phyloP scores from a whole-genome alignment of 1,284 basidiomycete genomes.

The Moesziomyces sp. region DNA sequence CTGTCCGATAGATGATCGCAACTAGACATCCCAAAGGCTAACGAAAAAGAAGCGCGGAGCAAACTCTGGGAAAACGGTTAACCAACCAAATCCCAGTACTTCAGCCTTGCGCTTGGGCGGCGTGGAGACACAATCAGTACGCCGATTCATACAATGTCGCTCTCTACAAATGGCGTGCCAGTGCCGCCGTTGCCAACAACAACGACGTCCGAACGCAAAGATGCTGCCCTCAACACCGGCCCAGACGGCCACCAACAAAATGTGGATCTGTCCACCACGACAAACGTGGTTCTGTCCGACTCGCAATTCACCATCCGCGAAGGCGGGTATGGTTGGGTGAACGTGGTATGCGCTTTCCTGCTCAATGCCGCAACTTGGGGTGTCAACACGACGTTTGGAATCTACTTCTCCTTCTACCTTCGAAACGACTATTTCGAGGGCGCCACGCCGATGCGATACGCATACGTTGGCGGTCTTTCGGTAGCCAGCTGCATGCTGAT shows the following conservation, averaged over 20 bases:
- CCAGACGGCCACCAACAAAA: neutral
- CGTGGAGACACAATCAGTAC: too few relatives aligned
- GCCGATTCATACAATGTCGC: conserved; percentile 4
- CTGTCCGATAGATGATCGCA: too few relatives aligned
- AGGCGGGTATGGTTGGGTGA: conserved; percentile 70
- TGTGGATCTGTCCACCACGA: conserved; percentile 32
- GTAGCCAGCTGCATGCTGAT: conserved; percentile 66
- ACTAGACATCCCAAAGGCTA: too few relatives aligned
- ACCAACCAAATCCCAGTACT: neutral
- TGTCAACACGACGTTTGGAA: conserved; percentile 70
- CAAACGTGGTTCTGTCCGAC: conserved; percentile 32
- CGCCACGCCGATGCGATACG: conserved; percentile 68
- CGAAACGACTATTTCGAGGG: conserved; percentile 68
- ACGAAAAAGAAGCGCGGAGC: too few relatives aligned
- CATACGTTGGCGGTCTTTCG: conserved; percentile 69
- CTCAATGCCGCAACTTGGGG: conserved; percentile 68
- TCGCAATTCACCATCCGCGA: conserved; percentile 62
- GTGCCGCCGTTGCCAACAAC: conserved; percentile 2
- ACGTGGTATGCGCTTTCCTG: conserved; percentile 64
- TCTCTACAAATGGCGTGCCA: neutral
- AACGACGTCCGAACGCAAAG: neutral
- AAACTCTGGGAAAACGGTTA: too few relatives aligned
- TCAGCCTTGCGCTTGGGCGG: neutral
- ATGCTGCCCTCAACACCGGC: neutral
- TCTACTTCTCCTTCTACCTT: conserved; percentile 69